Evolutionary conservation across 768 basidiomycete species (phyloP).

Genomic region (Lenzites betulinus): DNA sequence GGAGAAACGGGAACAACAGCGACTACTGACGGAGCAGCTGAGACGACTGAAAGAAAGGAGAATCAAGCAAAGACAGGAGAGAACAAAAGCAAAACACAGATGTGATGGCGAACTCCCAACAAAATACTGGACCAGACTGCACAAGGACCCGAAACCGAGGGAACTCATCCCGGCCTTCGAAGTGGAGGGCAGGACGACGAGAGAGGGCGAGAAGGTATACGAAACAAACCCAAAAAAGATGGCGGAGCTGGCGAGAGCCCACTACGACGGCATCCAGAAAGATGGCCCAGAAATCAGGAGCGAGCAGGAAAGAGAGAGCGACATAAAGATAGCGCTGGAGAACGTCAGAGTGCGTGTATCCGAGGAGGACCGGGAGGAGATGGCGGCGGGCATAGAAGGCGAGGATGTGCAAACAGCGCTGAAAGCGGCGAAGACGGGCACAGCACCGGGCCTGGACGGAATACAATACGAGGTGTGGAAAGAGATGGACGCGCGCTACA

Average conservation of each 20-base stretch:
- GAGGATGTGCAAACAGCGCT: not conserved
- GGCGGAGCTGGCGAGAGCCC: not conserved
- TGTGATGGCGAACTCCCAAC: not conserved
- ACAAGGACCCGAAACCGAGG: not conserved
- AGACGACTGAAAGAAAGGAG: not conserved
- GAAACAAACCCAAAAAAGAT: not conserved
- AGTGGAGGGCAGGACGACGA: too few relatives aligned
- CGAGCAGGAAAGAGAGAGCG: not conserved
- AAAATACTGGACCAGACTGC: not conserved
- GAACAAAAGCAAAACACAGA: not conserved
- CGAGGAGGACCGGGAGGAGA: not conserved
- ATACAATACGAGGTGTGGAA: constrained; percentile 1
- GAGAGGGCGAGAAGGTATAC: not conserved
- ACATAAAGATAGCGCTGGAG: not conserved
- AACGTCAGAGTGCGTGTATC: not conserved
- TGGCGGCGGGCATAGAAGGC: not conserved
- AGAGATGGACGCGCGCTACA: not conserved
- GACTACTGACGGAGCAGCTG: not conserved
- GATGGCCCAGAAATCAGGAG: not conserved
- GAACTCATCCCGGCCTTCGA: constrained; percentile 2
- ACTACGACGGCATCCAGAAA: not conserved
- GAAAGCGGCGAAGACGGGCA: not conserved
- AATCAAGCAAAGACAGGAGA: not conserved
- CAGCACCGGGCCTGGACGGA: not conserved
- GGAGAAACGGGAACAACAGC: not conserved